These are phyloP conservation scores for Mortierella sp. DNA, from an alignment of 371 early-diverging fungal genomes.

Conservation along the genomic window DNA sequence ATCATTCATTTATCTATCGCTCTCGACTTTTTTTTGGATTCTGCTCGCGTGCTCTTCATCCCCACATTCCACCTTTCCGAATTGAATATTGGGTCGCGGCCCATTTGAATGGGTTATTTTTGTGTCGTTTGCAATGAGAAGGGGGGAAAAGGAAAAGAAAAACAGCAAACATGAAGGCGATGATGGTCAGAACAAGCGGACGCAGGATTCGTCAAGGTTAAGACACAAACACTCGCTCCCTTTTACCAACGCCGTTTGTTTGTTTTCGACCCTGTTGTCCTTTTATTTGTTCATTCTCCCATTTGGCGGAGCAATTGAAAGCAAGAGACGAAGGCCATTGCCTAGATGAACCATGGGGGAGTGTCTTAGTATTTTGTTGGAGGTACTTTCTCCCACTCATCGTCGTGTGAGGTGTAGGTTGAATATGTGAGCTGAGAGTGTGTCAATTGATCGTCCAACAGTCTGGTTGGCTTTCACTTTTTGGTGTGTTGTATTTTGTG, in stretches of 20 bases:
- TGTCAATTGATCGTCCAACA: slow-evolving; percentile 12
- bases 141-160: neutral
- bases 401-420: neutral
- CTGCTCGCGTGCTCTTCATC: slow-evolving; percentile 23
- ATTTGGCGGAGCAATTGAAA: neutral
- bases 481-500: slow-evolving; percentile 4
- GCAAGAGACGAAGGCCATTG: neutral
- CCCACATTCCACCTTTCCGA: slow-evolving; percentile 16
- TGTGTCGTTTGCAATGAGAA: neutral
- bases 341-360: neutral
- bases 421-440: neutral
- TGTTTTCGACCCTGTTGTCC: no score
- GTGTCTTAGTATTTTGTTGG: neutral
- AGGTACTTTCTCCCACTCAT: neutral
- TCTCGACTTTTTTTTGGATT: neutral
- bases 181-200: neutral
- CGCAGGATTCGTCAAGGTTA: neutral
- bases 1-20: neutral
- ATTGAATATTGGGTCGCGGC: neutral
- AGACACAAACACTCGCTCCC: neutral
- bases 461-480: slow-evolving; percentile 2
- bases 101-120: neutral
- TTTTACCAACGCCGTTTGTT: neutral
- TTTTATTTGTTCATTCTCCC: neutral
- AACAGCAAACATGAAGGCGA: neutral